Evolutionary conservation across 1,139 yeast species (phyloP), one percentile per base, ranked within the genome.

Genomic region (Geotrichum citri-aurantii): DNA sequence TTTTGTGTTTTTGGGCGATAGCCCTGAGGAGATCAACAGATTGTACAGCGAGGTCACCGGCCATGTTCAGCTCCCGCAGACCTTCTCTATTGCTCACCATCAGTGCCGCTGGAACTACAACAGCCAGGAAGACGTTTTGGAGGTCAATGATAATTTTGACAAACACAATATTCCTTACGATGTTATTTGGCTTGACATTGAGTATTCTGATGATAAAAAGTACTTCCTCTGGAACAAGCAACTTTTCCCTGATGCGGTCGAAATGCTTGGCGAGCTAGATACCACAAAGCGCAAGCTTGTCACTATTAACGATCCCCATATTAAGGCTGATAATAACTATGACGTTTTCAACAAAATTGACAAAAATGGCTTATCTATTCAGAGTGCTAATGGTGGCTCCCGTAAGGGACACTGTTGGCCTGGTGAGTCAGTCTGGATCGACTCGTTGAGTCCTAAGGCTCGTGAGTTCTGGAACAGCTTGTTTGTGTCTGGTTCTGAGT

Each of bases 41-140:
- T 78, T 82, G 49, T 93, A 87, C 69, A 87, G 92, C 1, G 68
- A 73, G 5, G 72, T 93, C n/a, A 85, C 96, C 0, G 99, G 99
- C 0, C 81, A 75, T 62, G 78, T 90, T 0, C 73, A 77, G 12
- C 75, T 93, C n/a, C 99, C 99, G 0, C 88, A 84, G 62, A 65
- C 85, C 50, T 88, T 91, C 66, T 78, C 97, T 0, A 73, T 91
- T 42, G 99, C 96, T 0, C 89, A 93, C 69, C 99, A 93, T 69
- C 98, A 92, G 72, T 93, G 97, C 71, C 80, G 99, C 67, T 93
- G 99, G 99, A 95, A 93, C 72, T 93, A 93, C 74, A 89, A 90
- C 68, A 91, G 88, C 65, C 92, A 88, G 68, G 79, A 79, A 11
- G 99, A 93, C 72, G 93, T 93, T 1, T 73, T 90, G 48, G 84